Conservation (phyloP, 2,329 filamentous ascomycete genomes). For the Aspergillus niger region DNA sequence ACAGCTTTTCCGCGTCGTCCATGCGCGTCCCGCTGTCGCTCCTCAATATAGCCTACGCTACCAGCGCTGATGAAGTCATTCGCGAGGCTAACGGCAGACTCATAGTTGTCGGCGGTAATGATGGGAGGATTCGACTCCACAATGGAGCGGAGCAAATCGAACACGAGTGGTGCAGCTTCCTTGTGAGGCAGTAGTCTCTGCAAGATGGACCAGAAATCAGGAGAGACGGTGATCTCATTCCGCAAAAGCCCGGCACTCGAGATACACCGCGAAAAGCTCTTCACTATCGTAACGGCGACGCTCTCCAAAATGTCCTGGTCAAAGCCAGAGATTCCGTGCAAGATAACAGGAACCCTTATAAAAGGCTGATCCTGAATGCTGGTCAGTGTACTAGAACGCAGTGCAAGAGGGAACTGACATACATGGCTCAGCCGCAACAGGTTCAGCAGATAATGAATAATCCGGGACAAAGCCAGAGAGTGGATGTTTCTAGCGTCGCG, state of each 20-base stretch:
- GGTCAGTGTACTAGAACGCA: constrained; percentile 15
- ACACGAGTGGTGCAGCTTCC: constrained; percentile 75
- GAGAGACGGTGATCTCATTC: constrained; percentile 92
- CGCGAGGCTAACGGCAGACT: constrained; percentile 78
- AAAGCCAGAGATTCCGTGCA: constrained; percentile 89
- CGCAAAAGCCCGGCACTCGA: constrained; percentile 74
- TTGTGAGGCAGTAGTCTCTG: constrained; percentile 69
- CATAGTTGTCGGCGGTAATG: constrained; percentile 94
- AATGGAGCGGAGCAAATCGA: constrained; percentile 80
- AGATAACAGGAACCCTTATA: constrained; percentile 83
- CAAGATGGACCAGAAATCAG: constrained; percentile 94
- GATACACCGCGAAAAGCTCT: constrained; percentile 78
- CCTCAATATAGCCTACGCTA: constrained; percentile 68
- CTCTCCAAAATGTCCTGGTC: constrained; percentile 74
- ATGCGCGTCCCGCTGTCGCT: constrained; percentile 66
- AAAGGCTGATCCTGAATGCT: constrained; percentile 75
- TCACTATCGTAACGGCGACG: constrained; percentile 73
- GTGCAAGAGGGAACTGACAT: constrained; percentile 38
- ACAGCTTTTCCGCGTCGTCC: constrained; percentile 55
- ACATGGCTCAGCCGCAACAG: constrained; percentile 84
- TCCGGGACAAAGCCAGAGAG: constrained; percentile 77
- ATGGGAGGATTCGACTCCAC: constrained; percentile 72
- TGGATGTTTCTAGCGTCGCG: constrained; percentile 79
- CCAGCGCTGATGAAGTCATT: constrained; percentile 88
- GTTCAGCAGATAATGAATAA: constrained; percentile 82